Evolutionary conservation across 169 alveolate species (phyloP), one percentile per base, ranked within the genome.

Genomic region (Babesia bovis): DNA sequence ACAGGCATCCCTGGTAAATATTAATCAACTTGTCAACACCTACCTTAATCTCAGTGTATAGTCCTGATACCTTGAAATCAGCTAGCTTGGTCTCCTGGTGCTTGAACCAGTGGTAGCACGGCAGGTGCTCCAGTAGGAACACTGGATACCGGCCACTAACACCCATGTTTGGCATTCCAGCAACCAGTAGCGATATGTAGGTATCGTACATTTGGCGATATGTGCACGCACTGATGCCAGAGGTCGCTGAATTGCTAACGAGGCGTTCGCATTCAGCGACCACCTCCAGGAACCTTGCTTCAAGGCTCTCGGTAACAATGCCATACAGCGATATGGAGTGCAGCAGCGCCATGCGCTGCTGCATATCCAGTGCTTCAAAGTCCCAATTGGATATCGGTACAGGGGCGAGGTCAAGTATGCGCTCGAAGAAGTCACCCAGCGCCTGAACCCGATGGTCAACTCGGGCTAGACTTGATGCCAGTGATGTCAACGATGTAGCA

Each of bases 81-180:
- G 42, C 35, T 17, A 47, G 32, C n/a, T 53, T 25, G 42, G 13
- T 9, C 38, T 79, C 87, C 55, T 69, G 78, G 35, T 69, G 41
- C 28, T 49, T 38, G 76, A 79, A 79, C 87, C 87, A 79, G 50
- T 59, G 78, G 47, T 67, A 66, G 21, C 69, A 70, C n/a, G 87
- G 83, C 57, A 60, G 59, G 30, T 65, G 63, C 42, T 79, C 74
- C 50, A 55, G 60, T 58, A 51, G 52, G 51, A 63, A 59, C 25
- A 66, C 85, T 10, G 66, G 42, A 30, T 55, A 21, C 23, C 57
- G 23, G 30, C 28, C 42, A 5, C 12, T 35, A 0, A 32, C 23
- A 12, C 17, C 56, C 38, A 19, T 50, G 23, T 33, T 4, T 15
- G 51, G 44, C 36, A 33, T 10, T 33, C 71, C 82, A 17, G 40